A percentile compares a stretch with the other conserved stretches of the same genome.
These are phyloP conservation scores for Bruguiera hainesii DNA, from an alignment of 441 rosid species.

Conservation along the genomic window DNA sequence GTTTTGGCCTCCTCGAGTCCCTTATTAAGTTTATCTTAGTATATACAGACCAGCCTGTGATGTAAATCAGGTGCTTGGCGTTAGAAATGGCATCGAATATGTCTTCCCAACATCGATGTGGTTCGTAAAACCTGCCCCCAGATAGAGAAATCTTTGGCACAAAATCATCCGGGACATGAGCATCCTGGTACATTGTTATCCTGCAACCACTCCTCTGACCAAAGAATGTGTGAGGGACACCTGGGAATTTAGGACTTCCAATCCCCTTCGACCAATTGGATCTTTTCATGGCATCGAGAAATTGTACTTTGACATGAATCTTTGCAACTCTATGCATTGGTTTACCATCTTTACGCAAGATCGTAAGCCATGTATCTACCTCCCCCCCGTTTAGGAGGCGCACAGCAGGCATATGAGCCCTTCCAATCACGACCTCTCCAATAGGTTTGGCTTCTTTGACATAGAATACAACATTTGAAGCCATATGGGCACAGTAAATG, in stretches of 20 bases:
- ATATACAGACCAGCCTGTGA: slow-evolving; percentile 35
- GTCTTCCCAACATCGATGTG: slow-evolving; percentile 36
- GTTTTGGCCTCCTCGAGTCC: slow-evolving; percentile 16
- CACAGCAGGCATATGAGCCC: slow-evolving; percentile 28
- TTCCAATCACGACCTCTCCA: slow-evolving; percentile 24
- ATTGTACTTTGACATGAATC: slow-evolving; percentile 33
- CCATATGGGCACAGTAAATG: slow-evolving; percentile 32
- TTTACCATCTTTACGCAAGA: slow-evolving; percentile 14
- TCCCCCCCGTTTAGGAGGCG: slow-evolving; percentile 20
- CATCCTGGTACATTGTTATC: slow-evolving; percentile 41
- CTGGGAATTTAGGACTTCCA: slow-evolving; percentile 21
- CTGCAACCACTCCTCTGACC: slow-evolving; percentile 33
- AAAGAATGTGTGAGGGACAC: slow-evolving; percentile 36
- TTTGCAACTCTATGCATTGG: slow-evolving; percentile 21
- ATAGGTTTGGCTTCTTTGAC: slow-evolving; percentile 33
- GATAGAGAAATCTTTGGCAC: slow-evolving; percentile 20
- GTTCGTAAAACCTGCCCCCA: slow-evolving; percentile 18
- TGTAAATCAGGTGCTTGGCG: slow-evolving; percentile 35
- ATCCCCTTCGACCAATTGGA: slow-evolving; percentile 31
- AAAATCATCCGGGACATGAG: slow-evolving; percentile 30
- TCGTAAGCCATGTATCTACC: slow-evolving; percentile 22
- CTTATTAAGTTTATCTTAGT: slow-evolving; percentile 26
- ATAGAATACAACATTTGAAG: slow-evolving; percentile 28
- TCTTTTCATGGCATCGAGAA: slow-evolving; percentile 24
- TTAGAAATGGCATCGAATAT: slow-evolving; percentile 30